Evolutionary conservation across 805 yeast genomes (phyloP).

Genomic region (Candida sanyiensis): DNA sequence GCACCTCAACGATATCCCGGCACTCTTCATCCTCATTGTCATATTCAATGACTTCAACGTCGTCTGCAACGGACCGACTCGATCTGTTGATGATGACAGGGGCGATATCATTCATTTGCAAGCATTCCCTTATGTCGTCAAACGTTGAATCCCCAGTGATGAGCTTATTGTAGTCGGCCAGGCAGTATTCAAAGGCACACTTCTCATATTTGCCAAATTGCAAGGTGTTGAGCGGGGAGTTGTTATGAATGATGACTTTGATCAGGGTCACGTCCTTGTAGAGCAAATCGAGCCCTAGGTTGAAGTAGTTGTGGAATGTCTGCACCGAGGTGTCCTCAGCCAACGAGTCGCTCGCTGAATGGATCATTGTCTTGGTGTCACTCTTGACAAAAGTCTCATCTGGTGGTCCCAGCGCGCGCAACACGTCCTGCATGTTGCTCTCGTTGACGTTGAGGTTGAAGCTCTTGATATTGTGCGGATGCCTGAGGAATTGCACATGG

Average conservation of each 20-base stretch:
- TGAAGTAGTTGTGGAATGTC: constrained; percentile 52
- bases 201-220: constrained; percentile 51
- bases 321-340: background rate
- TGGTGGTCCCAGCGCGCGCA: constrained; percentile 50
- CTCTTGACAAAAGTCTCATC: constrained; percentile 44
- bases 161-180: background rate
- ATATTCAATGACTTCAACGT: constrained; percentile 28
- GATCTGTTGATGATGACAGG: constrained; percentile 19
- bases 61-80: constrained; percentile 12
- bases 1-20: constrained; percentile 9
- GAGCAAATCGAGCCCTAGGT: constrained; percentile 48
- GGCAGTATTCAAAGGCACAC: constrained; percentile 33
- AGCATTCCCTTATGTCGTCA: background rate
- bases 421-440: constrained; percentile 44
- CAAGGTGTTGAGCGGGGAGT: constrained; percentile 40
- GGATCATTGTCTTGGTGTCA: constrained; percentile 38
- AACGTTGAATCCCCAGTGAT: constrained; percentile 3
- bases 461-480: constrained; percentile 19
- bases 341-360: constrained; percentile 19
- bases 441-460: constrained; percentile 31
- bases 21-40: constrained; percentile 34
- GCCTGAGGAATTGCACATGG: constrained; percentile 21
- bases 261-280: constrained; percentile 39
- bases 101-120: background rate
- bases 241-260: constrained; percentile 47